Evolutionary conservation across 108 stramenopile species (phyloP), one percentile per base, ranked within the genome.

Genomic region (Poteriospumella lacustris): DNA sequence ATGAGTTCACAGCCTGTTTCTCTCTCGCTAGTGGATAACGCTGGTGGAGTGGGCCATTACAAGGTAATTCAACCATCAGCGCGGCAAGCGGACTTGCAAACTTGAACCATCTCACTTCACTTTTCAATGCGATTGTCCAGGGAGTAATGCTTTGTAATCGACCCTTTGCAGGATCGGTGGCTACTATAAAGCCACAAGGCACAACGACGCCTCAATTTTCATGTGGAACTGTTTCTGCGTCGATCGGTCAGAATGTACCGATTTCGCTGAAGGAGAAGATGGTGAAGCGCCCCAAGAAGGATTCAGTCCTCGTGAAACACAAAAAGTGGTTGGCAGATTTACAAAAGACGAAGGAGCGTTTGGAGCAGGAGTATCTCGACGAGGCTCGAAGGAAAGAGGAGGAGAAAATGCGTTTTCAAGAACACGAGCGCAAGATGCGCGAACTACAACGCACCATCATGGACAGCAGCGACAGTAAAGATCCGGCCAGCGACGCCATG

Each of bases 141-240:
- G 70, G 70, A 26, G 33, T 73, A 3, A 73, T 73, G 70, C 41
- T 73, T 5, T 73, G 70, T 73, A 73, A 73, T 73, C 36, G 70
- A 12, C 70, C 70, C 28, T 73, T 73, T 42, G 70, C 70, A 19
- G 70, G 70, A 12, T 42, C 70, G 31, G 70, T 42, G 9, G 70
- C 31, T 73, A 73, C 41, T 42, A 5, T 73, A 33, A 29, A 73
- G 36, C 3, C 15, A 52, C 26, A 24, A 5, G 70, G 12, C 3
- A 42, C 70, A 73, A 24, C 9, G 38, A 38, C 28, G 64, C 36
- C 36, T 31, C 40, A 12, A 29, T 42, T 38, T 73, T 73, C 70
- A 44, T 15, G n/a, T 73, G 70, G 70, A 42, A 9, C 36, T 5
- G 70, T 73, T 12, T 34, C 70, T 19, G 12, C 26, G 42, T 5